Base-by-base conservation (phyloP, 192 early-diverging fungal genomes). In the Gonapodya sp. region DNA sequence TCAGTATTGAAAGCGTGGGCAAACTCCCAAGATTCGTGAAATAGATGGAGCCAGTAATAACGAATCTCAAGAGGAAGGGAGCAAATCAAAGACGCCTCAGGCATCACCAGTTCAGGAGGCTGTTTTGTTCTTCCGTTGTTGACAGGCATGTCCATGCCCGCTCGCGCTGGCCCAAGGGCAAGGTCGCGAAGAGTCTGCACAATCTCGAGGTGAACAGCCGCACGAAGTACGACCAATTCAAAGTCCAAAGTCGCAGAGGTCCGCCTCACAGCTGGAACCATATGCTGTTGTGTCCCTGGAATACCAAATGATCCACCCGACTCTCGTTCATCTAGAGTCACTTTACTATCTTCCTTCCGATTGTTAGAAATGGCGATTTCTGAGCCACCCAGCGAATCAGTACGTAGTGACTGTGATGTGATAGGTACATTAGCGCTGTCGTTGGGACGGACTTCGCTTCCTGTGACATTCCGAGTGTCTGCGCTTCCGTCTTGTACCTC, bases 1-100 rank as follows among this genome's bases (percentile, higher is more conserved):
- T 77, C 75, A 16, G 18, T 18, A 33, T 77, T 77, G 75, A 77
- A 77, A 77, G 75, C 31, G 75, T 77, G 34, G 2, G 75, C 75
- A 34, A 77, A 77, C 8, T 18, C 75, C 30, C 34, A 77, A 8
- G 75, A 77, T 8, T 77, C 75, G 30, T 34, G 16, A 34, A 77
- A 77, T 33, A 77, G 31, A 8, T 77, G 75, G 8, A 77, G 75
- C 75, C 75, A 77, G 30, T 34, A 34, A 34, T 31, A 32, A 14
- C 75, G 75, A 8, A 77, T 33, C 8, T 77, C 34, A 2, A 77
- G 75, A 33, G 75, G 75, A 77, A 77, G 75, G 30, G 75, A 77
- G 8, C 8, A 18, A 8, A 18, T 34, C 8, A 34, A 8, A 18
- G 75, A 31, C 2, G 18, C 75, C 16, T 2, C 2, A 34, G 75